Percentiles rank a stretch among this genome's conserved stretches.
These are phyloP conservation scores for Aciculoconidium aculeatum DNA, from an alignment of 805 yeast genomes.

Conservation along the genomic window DNA sequence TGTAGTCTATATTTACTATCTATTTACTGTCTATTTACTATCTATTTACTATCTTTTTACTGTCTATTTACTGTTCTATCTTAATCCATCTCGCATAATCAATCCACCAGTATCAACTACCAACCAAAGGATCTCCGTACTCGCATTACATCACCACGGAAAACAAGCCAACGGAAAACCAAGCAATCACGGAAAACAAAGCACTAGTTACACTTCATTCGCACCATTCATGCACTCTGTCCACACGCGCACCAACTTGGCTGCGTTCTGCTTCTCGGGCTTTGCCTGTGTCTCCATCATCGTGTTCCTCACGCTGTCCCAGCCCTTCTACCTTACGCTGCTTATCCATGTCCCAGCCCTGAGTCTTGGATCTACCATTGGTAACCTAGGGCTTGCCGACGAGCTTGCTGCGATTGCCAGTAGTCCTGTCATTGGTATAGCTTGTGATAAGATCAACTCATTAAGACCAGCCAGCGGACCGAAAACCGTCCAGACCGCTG, in stretches of 20 bases:
- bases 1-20: too few relatives aligned
- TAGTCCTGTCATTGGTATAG: constrained; percentile 60
- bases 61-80: too few relatives aligned
- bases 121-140: too few relatives aligned
- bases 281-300: constrained; percentile 34
- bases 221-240: too few relatives aligned
- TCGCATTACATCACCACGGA: too few relatives aligned
- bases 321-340: constrained; percentile 33
- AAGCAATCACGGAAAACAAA: too few relatives aligned
- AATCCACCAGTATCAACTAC: too few relatives aligned
- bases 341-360: constrained; percentile 21
- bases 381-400: constrained; percentile 45
- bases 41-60: too few relatives aligned
- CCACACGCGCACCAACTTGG: constrained; percentile 17
- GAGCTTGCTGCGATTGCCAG: constrained; percentile 48
- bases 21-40: too few relatives aligned
- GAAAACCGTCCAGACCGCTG: constrained; percentile 42
- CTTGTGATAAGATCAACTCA: constrained; percentile 46
- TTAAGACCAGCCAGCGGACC: constrained; percentile 39
- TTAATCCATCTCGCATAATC: too few relatives aligned
- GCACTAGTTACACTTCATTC: too few relatives aligned
- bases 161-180: too few relatives aligned
- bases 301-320: constrained; percentile 35
- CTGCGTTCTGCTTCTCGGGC: constrained; percentile 31
- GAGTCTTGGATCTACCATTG: constrained; percentile 29